These are phyloP conservation scores for Pythium diclinum DNA, from an alignment of 352 stramenopile species.

Conservation along the genomic window DNA sequence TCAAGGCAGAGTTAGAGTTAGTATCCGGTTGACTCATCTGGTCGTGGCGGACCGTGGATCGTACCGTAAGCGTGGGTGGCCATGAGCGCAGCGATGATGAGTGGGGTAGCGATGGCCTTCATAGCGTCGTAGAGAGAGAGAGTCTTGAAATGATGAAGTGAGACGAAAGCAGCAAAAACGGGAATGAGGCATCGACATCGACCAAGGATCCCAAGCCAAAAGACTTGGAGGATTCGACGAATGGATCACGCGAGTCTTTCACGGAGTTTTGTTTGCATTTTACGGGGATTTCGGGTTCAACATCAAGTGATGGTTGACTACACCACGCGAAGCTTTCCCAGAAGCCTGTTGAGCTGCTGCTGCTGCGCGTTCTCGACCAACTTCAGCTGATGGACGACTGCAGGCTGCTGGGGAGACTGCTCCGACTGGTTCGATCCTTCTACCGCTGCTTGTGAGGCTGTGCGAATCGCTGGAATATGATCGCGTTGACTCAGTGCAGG, in stretches of 20 bases:
- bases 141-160: background rate
- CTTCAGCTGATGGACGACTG: slow-evolving; percentile 14
- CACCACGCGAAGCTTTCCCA: slow-evolving; percentile 9
- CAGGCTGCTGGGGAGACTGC: background rate
- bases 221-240: too few relatives aligned
- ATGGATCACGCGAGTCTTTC: too few relatives aligned
- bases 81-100: slow-evolving; percentile 8
- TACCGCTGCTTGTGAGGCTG: background rate
- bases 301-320: background rate
- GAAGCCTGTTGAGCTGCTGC: slow-evolving; percentile 40
- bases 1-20: too few relatives aligned
- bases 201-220: too few relatives aligned
- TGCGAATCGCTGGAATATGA: background rate
- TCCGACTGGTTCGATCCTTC: slow-evolving; percentile 1
- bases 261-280: background rate
- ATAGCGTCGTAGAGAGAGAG: background rate
- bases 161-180: background rate
- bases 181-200: background rate
- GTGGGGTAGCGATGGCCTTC: background rate
- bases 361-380: slow-evolving; percentile 47
- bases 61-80: slow-evolving; percentile 1
- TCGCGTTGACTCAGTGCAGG: slow-evolving; percentile 17
- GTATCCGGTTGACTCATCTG: too few relatives aligned
- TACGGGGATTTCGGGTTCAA: too few relatives aligned
- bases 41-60: background rate